Evolutionary conservation across 306 rosid species (phyloP).

Genomic region (Castanea crenata): DNA sequence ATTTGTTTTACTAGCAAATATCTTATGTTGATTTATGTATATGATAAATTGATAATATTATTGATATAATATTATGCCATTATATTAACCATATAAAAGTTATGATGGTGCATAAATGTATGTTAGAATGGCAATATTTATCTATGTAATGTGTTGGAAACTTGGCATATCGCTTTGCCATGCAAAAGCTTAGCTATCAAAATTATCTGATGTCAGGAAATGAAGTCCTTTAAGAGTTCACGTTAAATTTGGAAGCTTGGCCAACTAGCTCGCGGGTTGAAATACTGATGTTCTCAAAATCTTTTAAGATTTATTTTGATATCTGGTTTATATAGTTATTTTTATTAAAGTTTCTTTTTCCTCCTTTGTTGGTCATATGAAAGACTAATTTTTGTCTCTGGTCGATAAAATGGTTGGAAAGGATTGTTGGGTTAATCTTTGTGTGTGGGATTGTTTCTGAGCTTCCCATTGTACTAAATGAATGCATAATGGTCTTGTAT

Average conservation of each 20-base stretch:
- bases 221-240: too few species aligned
- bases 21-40: too few species aligned
- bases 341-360: background rate
- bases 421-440: background rate
- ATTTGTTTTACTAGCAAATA: too few species aligned
- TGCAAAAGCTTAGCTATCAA: too few species aligned
- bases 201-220: too few species aligned
- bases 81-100: background rate
- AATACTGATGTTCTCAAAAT: too few species aligned
- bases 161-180: too few species aligned
- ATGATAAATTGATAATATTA: background rate
- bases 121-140: background rate
- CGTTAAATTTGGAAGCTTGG: too few species aligned
- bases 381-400: background rate
- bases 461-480: background rate
- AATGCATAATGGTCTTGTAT: constrained; percentile 8
- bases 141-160: background rate
- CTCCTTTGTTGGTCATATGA: background rate
- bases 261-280: too few species aligned
- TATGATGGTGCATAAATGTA: background rate
- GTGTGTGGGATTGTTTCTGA: background rate
- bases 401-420: background rate
- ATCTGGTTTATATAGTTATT: too few species aligned
- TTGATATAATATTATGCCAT: background rate
- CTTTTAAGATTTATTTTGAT: too few species aligned